Base-by-base conservation (phyloP, 768 basidiomycete species). In the Kwoniella heveanensis region DNA sequence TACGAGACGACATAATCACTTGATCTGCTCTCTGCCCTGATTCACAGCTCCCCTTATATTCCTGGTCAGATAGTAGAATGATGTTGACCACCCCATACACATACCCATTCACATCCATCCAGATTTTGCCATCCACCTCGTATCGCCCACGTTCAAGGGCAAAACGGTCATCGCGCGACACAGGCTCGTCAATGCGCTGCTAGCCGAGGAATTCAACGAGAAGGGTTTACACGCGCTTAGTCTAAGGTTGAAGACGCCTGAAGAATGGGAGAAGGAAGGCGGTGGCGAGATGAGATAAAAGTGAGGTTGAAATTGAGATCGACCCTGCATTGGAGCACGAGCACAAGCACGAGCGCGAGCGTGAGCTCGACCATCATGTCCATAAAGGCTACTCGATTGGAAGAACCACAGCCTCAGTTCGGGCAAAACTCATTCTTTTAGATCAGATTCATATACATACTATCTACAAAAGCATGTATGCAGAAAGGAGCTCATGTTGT, bases 161-260 rank as follows among this genome's bases (percentile, higher is more conserved):
- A 69, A 81, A 73, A 60, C 78, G 2, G 66, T 69, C 10, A 81
- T 83, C 53, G 76, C 76, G 13, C 76, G 83, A 26, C 83, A 83
- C 67, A 68, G 83, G 19, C 61, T 83, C 48, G 81, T 83, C 56
- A 82, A 83, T 67, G 69, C 67, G 9, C 56, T 82, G 22, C 68
- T 83, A 10, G 80, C 80, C 59, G 80, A 81, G 1, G 80, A 82
- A 59, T 81, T 83, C 27, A 74, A 78, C 44, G 73, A 72, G 17
- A 69, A 66, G n/a, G 83, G 83, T 10, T 61, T 83, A 37, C 83
- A 83, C 58, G 83, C 83, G 1, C 69, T 83, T 48, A 77, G 77
- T 57, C 64, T 83, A 65, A 71, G 77, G 57, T 66, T 82, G 27
- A 79, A 79, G 68, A 79, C 77, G 24, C 80, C 80, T 2, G 67